Conservation (phyloP, 805 yeast genomes). For the Wickerhamiella parazyma region DNA sequence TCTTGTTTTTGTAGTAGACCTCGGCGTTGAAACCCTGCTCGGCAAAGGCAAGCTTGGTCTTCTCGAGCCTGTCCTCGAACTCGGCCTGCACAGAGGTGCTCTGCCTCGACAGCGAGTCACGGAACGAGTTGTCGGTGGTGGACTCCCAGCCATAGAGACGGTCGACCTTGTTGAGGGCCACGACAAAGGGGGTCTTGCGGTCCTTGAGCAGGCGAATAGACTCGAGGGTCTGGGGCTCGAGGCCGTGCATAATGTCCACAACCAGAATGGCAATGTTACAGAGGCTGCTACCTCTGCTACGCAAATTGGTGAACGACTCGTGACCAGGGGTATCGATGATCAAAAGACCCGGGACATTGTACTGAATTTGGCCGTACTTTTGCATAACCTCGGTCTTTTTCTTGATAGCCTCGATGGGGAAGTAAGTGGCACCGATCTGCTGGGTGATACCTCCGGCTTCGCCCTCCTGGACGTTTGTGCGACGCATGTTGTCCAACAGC, state of each 20-base stretch:
- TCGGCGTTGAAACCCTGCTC: constrained; percentile 99
- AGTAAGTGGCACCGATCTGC: constrained; percentile 99
- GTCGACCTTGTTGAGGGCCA: constrained; percentile 94
- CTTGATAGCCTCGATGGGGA: constrained; percentile 90
- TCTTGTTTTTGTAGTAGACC: constrained; percentile 87
- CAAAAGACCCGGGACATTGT: constrained; percentile 93
- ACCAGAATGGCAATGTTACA: constrained; percentile 99
- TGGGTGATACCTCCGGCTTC: constrained; percentile 99
- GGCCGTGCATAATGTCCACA: constrained; percentile 97
- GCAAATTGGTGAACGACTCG: constrained; percentile 94
- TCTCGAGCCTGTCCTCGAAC: constrained; percentile 73
- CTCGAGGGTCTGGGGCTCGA: constrained; percentile 95
- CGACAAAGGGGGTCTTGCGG: constrained; percentile 95
- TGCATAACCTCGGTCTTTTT: constrained; percentile 88
- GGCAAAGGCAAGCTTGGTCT: constrained; percentile 79
- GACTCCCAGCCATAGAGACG: constrained; percentile 92
- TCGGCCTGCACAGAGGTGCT: constrained; percentile 75
- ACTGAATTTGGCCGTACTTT: constrained; percentile 59
- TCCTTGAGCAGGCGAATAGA: constrained; percentile 85
- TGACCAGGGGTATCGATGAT: constrained; percentile 99
- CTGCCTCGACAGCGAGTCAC: constrained; percentile 83
- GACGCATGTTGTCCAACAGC: constrained; percentile 90
- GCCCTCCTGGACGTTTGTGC: constrained; percentile 98
- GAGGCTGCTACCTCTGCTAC: constrained; percentile 97
- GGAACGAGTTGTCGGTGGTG: constrained; percentile 85